Evolutionary conservation across 352 stramenopile species (phyloP).

Genomic region (Phytophthora brassicae): DNA sequence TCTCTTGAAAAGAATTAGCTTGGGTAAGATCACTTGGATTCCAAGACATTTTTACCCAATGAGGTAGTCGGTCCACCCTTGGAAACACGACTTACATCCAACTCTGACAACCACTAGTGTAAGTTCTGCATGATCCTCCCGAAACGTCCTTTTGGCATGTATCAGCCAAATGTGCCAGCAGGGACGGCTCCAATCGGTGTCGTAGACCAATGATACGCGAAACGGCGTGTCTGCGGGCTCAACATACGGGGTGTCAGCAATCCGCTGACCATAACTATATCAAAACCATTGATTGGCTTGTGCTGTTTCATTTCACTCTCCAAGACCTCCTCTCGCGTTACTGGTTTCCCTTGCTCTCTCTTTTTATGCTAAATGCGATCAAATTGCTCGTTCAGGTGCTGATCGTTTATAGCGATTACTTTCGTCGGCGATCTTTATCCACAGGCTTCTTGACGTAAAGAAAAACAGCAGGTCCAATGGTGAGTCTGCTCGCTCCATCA

Average conservation of each 20-base stretch:
- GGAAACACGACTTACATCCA: no score
- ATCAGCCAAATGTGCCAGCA: constrained; percentile 14
- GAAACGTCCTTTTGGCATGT: constrained; percentile 15
- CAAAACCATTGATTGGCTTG: constrained; percentile 13
- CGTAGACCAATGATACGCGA: constrained; percentile 17
- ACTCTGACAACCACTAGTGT: no score
- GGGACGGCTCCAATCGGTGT: constrained; percentile 3
- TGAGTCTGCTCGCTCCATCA: neutral
- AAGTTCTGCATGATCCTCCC: constrained; percentile 15
- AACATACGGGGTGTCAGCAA: constrained; percentile 10
- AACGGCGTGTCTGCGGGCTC: constrained; percentile 3
- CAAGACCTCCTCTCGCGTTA: neutral
- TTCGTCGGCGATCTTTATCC: constrained; percentile 8
- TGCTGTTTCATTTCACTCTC: constrained; percentile 3
- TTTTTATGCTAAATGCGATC: constrained; percentile 1
- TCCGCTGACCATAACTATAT: constrained; percentile 15
- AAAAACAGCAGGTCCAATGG: constrained; percentile 13
- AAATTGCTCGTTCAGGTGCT: constrained; percentile 9
- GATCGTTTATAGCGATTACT: constrained; percentile 17
- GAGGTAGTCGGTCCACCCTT: no score
- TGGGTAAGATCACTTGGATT: no score
- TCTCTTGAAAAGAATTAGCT: no score
- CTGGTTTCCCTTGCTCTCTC: neutral
- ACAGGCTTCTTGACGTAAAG: constrained; percentile 14
- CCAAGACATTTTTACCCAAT: no score